Evolutionary conservation across 805 yeast genomes (phyloP).

Genomic region (Kluyveromyces wickerhamii): DNA sequence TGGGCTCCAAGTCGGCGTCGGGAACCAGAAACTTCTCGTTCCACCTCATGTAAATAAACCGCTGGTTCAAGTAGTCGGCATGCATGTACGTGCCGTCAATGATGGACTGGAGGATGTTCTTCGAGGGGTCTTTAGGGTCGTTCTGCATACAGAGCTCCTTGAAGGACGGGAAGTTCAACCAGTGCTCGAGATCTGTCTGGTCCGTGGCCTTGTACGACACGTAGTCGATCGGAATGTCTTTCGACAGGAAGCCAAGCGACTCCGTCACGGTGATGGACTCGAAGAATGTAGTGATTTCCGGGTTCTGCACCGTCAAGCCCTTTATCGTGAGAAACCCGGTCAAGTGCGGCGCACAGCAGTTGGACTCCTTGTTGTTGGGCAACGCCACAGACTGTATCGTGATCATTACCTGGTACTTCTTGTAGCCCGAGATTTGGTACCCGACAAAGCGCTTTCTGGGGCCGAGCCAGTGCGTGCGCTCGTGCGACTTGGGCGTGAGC

Average conservation of each 20-base stretch:
- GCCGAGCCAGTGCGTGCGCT: constrained; percentile 6
- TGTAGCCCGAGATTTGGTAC: constrained; percentile 29
- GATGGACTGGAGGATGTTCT: constrained; percentile 12
- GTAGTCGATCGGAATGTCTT: constrained; percentile 21
- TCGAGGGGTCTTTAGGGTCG: constrained; percentile 9
- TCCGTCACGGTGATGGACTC: constrained; percentile 35
- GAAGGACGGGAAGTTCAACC: constrained; percentile 52
- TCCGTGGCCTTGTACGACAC: constrained; percentile 53
- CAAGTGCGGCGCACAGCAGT: constrained; percentile 23
- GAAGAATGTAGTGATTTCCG: constrained; percentile 69
- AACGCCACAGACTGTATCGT: constrained; percentile 51
- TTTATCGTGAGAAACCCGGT: constrained; percentile 62
- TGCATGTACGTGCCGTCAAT: constrained; percentile 17
- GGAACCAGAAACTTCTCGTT: constrained; percentile 84
- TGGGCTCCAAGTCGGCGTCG: constrained; percentile 47
- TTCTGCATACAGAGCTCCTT: constrained; percentile 19
- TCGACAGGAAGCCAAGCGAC: constrained; percentile 23
- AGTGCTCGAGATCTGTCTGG: constrained; percentile 56
- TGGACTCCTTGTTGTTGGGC: constrained; percentile 25
- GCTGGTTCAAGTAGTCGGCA: constrained; percentile 31
- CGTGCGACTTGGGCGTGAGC: constrained; percentile 6
- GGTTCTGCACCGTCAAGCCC: constrained; percentile 58
- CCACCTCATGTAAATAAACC: constrained; percentile 84
- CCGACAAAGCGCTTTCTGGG: constrained; percentile 28
- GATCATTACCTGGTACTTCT: constrained; percentile 44